A percentile compares a stretch with the other conserved stretches of the same genome.
Evolutionary conservation across 768 basidiomycete species (phyloP).

Genomic region (Saitozyma sp.): DNA sequence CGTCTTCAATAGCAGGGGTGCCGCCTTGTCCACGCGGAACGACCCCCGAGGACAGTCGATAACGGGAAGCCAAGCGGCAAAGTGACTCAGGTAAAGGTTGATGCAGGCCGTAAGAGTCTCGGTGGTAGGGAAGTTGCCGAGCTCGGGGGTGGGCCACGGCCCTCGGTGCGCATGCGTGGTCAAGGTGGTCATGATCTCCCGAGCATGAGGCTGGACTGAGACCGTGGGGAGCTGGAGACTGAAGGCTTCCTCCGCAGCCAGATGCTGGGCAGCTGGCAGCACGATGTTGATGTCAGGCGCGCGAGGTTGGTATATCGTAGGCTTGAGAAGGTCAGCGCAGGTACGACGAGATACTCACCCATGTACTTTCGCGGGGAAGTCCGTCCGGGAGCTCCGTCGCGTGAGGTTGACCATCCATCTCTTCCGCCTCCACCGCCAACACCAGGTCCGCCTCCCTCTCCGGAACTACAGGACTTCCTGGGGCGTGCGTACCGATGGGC

Average conservation of each 20-base stretch:
- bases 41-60: constrained; percentile 12
- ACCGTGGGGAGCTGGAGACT: not conserved
- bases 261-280: constrained; percentile 3
- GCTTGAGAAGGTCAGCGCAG: not conserved
- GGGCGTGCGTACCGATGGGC: constrained; percentile 12
- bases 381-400: constrained; percentile 13
- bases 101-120: constrained; percentile 11
- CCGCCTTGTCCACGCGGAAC: constrained; percentile 13
- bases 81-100: constrained; percentile 17
- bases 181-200: constrained; percentile 10
- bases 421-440: constrained; percentile 8
- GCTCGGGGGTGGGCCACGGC: constrained; percentile 15
- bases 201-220: constrained; percentile 4
- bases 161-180: constrained; percentile 10
- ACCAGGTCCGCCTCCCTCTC: constrained; percentile 10
- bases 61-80: constrained; percentile 15
- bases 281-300: constrained; percentile 5
- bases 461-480: constrained; percentile 2
- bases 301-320: constrained; percentile 5
- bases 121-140: constrained; percentile 13
- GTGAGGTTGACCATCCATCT: constrained; percentile 11
- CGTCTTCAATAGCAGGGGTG: constrained; percentile 15
- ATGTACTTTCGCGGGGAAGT: constrained; percentile 4
- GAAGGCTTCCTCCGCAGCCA: not conserved
- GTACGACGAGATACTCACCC: constrained; percentile 1